Evolutionary conservation across 352 stramenopile genomes (phyloP).

Genomic region (Phytophthora fragariaefolia): DNA sequence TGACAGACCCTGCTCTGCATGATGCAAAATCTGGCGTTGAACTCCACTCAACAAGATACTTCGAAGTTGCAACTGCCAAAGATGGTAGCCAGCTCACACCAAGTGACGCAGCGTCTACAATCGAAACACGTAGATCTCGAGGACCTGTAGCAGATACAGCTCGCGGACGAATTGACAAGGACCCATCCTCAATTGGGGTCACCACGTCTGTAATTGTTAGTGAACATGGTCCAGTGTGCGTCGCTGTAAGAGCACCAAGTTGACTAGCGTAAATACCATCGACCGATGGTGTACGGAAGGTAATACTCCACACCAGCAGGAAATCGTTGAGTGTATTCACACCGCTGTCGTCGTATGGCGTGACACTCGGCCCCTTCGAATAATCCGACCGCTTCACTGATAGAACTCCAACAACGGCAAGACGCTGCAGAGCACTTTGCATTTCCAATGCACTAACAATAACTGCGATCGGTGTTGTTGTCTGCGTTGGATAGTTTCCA

Average conservation of each 20-base stretch:
- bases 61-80: conserved; percentile 32
- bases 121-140: conserved; percentile 55
- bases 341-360: conserved; percentile 55
- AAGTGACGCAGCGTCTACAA: conserved; percentile 66
- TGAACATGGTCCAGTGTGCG: conserved; percentile 32
- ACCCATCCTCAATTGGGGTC: conserved; percentile 22
- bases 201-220: conserved; percentile 46
- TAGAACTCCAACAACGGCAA: conserved; percentile 61
- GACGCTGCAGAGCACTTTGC: conserved; percentile 55
- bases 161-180: conserved; percentile 48
- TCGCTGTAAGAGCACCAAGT: conserved; percentile 49
- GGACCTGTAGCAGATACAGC: conserved; percentile 58
- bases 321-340: conserved; percentile 51
- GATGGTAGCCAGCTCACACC: conserved; percentile 73
- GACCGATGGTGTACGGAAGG: conserved; percentile 59
- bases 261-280: conserved; percentile 58
- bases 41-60: conserved; percentile 91
- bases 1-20: conserved; percentile 39
- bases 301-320: conserved; percentile 79
- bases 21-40: conserved; percentile 31
- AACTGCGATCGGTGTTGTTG: conserved; percentile 52
- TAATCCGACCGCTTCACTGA: conserved; percentile 69
- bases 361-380: conserved; percentile 46
- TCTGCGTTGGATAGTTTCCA: conserved; percentile 46
- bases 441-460: conserved; percentile 60